These are phyloP conservation scores for Lipomyces chichibuensis DNA, from an alignment of 805 yeast species.

Conservation along the genomic window DNA sequence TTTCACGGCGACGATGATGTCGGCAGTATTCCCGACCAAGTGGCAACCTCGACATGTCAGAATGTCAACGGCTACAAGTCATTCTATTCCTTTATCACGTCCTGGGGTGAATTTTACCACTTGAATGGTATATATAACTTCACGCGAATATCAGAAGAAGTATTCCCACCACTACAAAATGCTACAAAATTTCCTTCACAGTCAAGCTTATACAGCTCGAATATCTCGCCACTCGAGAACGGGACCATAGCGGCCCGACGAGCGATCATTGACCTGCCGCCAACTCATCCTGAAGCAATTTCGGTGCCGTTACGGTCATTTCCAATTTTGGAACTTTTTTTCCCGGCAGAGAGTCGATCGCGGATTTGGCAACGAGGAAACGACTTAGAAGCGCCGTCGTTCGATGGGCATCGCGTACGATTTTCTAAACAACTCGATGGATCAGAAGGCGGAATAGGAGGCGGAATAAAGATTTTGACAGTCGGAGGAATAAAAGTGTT, in stretches of 20 bases:
- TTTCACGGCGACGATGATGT: not conserved
- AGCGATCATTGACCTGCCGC: conserved; percentile 27
- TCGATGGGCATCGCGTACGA: conserved; percentile 35
- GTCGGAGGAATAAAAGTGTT: conserved; percentile 28
- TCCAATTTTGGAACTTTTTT: conserved; percentile 24
- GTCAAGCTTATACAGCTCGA: conserved; percentile 14
- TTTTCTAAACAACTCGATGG: conserved; percentile 8
- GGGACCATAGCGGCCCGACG: conserved; percentile 11
- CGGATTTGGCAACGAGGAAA: conserved; percentile 16
- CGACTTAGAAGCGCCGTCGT: conserved; percentile 27
- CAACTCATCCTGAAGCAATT: conserved; percentile 28
- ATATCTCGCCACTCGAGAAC: conserved; percentile 12
- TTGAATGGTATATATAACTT: conserved; percentile 37
- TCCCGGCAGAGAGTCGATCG: conserved; percentile 27
- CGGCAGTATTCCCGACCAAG: not conserved
- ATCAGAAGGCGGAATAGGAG: conserved; percentile 8
- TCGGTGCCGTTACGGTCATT: conserved; percentile 26
- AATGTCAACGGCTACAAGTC: conserved; percentile 20
- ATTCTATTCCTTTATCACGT: conserved; percentile 44
- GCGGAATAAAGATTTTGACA: conserved; percentile 18
- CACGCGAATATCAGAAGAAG: conserved; percentile 20
- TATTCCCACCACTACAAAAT: conserved; percentile 15
- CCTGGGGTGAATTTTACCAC: conserved; percentile 43
- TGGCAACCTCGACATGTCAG: conserved; percentile 16
- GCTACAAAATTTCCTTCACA: not conserved